These are phyloP conservation scores for Suillus lakei DNA, from an alignment of 768 basidiomycete species.

Conservation along the genomic window DNA sequence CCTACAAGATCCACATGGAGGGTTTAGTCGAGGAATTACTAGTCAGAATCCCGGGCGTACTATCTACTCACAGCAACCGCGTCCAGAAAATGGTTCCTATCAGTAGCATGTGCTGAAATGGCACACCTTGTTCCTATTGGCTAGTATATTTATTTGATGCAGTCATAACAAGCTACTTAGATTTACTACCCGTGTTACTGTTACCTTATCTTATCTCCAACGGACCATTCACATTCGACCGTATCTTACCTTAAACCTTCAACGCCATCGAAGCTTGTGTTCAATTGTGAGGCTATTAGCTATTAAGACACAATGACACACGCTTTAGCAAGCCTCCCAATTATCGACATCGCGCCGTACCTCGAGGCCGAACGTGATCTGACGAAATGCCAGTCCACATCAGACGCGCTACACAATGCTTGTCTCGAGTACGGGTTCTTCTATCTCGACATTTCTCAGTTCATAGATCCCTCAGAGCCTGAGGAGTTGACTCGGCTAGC, in stretches of 20 bases:
- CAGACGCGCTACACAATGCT: slow-evolving; percentile 69
- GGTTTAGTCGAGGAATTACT: slow-evolving; percentile 43
- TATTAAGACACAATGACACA: background rate
- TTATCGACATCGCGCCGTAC: slow-evolving; percentile 76
- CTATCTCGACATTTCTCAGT: slow-evolving; percentile 76
- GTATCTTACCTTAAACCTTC: background rate
- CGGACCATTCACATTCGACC: background rate
- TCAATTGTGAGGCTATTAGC: background rate
- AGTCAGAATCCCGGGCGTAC: slow-evolving; percentile 62
- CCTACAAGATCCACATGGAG: slow-evolving; percentile 44
- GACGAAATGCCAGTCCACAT: slow-evolving; percentile 37
- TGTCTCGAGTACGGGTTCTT: slow-evolving; percentile 88
- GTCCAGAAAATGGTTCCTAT: slow-evolving; percentile 38
- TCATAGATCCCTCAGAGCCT: slow-evolving; percentile 58
- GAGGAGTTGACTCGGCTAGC: slow-evolving; percentile 69
- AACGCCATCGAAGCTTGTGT: background rate
- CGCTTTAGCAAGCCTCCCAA: slow-evolving; percentile 49
- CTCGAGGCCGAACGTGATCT: slow-evolving; percentile 48
- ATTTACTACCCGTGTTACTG: background rate
- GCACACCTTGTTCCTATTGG: background rate
- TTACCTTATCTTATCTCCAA: slow-evolving; percentile 5
- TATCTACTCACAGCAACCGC: slow-evolving; percentile 60
- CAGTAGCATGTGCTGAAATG: slow-evolving; percentile 19
- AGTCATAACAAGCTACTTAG: background rate
- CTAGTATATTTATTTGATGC: background rate